A percentile compares a stretch with the other conserved stretches of the same genome.
phyloP scores from a whole-genome alignment of 331 rosid genomes.

The Telfairia occidentalis region DNA sequence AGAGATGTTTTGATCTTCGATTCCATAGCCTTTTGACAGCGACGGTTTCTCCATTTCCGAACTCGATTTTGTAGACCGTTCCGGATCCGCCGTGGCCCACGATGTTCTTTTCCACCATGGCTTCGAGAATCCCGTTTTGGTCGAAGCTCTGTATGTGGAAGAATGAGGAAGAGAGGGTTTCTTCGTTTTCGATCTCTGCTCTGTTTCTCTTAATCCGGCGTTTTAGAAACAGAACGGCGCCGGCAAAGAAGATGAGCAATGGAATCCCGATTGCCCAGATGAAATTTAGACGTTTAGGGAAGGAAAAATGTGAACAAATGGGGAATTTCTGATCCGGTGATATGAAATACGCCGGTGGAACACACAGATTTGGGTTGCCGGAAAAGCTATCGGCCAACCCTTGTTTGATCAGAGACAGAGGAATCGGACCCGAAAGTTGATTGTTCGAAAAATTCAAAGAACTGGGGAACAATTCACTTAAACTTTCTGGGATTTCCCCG shows the following conservation, averaged over 20 bases:
- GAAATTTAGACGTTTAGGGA: slow-evolving; percentile 42
- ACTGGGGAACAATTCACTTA: slow-evolving; percentile 53
- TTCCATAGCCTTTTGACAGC: slow-evolving; percentile 82
- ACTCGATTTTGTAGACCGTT: slow-evolving; percentile 67
- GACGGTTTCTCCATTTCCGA: slow-evolving; percentile 53
- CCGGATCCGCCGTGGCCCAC: slow-evolving; percentile 92
- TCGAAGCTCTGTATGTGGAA: slow-evolving; percentile 61
- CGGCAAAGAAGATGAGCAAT: slow-evolving; percentile 39
- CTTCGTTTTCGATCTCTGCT: slow-evolving; percentile 45
- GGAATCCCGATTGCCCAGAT: slow-evolving; percentile 69
- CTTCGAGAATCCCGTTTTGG: slow-evolving; percentile 44
- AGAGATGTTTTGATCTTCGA: slow-evolving; percentile 30
- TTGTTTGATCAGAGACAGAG: slow-evolving; percentile 50
- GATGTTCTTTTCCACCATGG: slow-evolving; percentile 77
- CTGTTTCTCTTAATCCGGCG: slow-evolving; percentile 42
- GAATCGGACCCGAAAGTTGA: slow-evolving; percentile 77
- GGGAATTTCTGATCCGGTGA: slow-evolving; percentile 48
- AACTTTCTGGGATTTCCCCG: slow-evolving; percentile 73
- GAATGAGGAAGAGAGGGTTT: slow-evolving; percentile 42
- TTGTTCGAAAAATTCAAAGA: slow-evolving; percentile 81
- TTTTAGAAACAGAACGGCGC: slow-evolving; percentile 49
- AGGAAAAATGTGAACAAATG: slow-evolving; percentile 31
- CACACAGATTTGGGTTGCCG: slow-evolving; percentile 73
- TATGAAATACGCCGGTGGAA: slow-evolving; percentile 26
- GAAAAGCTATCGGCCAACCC: slow-evolving; percentile 82